Base-by-base conservation (phyloP, 106 monocot genomes). In the Phalaenopsis aphrodite region DNA sequence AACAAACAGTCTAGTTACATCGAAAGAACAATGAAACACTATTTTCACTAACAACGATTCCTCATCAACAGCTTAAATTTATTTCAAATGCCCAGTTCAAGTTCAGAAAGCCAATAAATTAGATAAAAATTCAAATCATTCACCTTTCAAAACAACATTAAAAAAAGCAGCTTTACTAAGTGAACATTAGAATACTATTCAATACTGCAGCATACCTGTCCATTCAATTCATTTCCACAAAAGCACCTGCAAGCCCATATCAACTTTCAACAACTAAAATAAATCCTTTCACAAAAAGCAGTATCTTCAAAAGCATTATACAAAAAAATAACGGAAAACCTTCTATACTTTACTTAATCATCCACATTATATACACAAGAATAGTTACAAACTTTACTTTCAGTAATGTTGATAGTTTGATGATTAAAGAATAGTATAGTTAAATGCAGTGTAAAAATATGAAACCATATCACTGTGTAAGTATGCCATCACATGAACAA, bases 191-290 rank as follows among this genome's bases (percentile, higher is more conserved):
- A 74, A 43, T 18, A 74, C 15, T 72, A 72, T 41, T 74, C 14
- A 9, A 74, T 74, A n/a, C n/a, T 74, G 42, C 16, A 74, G 18
- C 30, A 24, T 85, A 88, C 88, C 88, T 88, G 88, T 14, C 88
- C 88, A 64, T 81, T 81, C 37, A 85, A 0, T 19, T 88, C 88
- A 52, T 82, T 79, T 48, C 85, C 83, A 84, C 77, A 83, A 85
- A 87, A 90, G 75, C 55, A 85, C 90, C 90, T 90, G 84, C 57
- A 86, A 39, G 41, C 12, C 55, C 58, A 78, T 3, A 81, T 78
- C 18, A 75, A 41, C 15, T 9, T 77, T 41, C n/a, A 42, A 55
- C 61, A 77, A 61, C 47, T 73, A 56, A 76, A 41, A 38, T 4
- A 58, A 79, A 15, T 21, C 10, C 49, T 49, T 24, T 49, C 17